These are phyloP conservation scores for Theobroma grandiflorum DNA, from an alignment of 441 rosid genomes.

Conservation along the genomic window DNA sequence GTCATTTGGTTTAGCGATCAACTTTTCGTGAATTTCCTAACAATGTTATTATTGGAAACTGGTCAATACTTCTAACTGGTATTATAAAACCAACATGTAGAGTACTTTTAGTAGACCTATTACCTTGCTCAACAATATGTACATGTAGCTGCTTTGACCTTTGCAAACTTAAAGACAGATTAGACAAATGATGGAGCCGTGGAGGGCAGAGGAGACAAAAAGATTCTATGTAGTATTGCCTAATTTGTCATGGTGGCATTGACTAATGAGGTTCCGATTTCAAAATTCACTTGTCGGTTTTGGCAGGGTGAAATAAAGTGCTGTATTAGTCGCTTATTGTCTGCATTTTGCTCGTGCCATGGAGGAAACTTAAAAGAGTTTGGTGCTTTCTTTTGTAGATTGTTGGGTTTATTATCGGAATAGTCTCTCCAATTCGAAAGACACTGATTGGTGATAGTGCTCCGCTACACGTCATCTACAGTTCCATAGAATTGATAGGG, in stretches of 20 bases:
- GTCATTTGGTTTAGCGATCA: too few species aligned
- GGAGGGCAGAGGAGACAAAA: background rate
- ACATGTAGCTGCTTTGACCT: background rate
- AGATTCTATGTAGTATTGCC: background rate
- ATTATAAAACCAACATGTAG: background rate
- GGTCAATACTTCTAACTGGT: background rate
- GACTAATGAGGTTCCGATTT: background rate
- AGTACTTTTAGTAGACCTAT: background rate
- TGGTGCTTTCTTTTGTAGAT: constrained; percentile 25
- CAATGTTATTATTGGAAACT: too few species aligned
- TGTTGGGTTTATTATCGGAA: constrained; percentile 36
- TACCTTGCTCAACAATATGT: background rate
- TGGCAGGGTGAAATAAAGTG: background rate
- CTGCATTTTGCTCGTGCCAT: background rate
- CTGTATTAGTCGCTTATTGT: too few species aligned
- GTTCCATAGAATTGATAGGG: constrained; percentile 38
- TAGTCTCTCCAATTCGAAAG: constrained; percentile 40
- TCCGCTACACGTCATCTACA: constrained; percentile 42
- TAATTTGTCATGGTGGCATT: background rate
- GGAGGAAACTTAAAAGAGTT: background rate
- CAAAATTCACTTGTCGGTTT: background rate
- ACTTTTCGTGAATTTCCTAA: too few species aligned
- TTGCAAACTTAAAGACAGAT: background rate
- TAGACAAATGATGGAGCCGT: background rate
- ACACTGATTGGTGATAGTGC: constrained; percentile 35